Evolutionary conservation across 306 rosid genomes (phyloP).

Genomic region (Gillenia trifoliata): DNA sequence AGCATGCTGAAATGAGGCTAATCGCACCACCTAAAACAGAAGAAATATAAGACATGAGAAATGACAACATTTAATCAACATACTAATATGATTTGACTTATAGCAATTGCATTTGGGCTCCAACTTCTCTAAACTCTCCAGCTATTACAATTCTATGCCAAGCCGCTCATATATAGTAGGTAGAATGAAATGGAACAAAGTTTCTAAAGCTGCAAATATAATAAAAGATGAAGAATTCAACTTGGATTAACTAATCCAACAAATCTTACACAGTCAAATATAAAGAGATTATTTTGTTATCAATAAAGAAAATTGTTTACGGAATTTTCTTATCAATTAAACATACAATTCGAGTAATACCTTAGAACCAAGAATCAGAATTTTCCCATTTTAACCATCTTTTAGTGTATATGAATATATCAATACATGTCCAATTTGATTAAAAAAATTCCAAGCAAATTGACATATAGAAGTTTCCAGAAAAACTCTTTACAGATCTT

Average conservation of each 20-base stretch:
- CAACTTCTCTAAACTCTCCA: not conserved
- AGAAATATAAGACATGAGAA: constrained; percentile 10
- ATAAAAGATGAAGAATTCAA: not conserved
- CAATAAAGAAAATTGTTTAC: not conserved
- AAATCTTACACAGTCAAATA: not conserved
- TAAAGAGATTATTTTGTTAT: not conserved
- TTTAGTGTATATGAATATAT: not conserved
- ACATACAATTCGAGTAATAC: not conserved
- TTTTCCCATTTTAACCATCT: not conserved
- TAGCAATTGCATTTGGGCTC: not conserved
- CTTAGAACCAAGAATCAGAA: not conserved
- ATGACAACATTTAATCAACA: not conserved
- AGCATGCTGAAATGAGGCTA: constrained; percentile 99
- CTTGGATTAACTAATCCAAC: not conserved
- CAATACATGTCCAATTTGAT: not conserved
- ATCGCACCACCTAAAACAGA: constrained; percentile 76
- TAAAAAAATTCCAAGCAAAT: not conserved
- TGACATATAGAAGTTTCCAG: not conserved
- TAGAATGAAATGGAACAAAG: not conserved
- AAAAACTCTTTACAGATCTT: not conserved
- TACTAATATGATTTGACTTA: not conserved
- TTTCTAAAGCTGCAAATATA: not conserved
- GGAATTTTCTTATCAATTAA: not conserved
- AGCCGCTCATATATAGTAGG: not conserved
- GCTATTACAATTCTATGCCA: not conserved